phyloP scores from a whole-genome alignment of 2,329 filamentous ascomycete species.

The Colletotrichum spinosum region DNA sequence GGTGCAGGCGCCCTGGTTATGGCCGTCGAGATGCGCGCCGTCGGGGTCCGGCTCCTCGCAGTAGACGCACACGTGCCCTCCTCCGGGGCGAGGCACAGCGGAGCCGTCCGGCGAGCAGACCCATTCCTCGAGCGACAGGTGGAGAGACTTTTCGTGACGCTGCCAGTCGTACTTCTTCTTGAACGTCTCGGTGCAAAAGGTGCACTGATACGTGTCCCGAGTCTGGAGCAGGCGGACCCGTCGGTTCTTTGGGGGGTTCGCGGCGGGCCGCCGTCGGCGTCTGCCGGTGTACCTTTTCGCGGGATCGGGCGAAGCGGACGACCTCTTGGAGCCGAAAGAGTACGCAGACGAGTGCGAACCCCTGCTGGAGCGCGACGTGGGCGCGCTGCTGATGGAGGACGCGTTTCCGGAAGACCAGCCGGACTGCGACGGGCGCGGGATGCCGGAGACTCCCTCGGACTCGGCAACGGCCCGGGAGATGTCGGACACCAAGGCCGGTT shows the following conservation, averaged over 20 bases:
- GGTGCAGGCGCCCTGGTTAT: slow-evolving; percentile 60
- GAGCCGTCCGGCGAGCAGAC: slow-evolving; percentile 54
- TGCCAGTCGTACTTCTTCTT: slow-evolving; percentile 59
- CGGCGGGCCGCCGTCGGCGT: slow-evolving; percentile 14
- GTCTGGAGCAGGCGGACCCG: slow-evolving; percentile 7
- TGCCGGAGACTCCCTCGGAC: slow-evolving; percentile 22
- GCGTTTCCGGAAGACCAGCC: slow-evolving; percentile 41
- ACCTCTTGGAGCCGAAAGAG: slow-evolving; percentile 44
- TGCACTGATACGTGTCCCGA: slow-evolving; percentile 52
- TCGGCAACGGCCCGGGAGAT: slow-evolving; percentile 40
- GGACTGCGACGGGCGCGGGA: slow-evolving; percentile 33
- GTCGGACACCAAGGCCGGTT: slow-evolving; percentile 39
- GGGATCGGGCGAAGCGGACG: slow-evolving; percentile 33
- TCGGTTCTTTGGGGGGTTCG: slow-evolving; percentile 7
- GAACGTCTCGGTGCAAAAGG: slow-evolving; percentile 60
- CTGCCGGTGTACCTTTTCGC: slow-evolving; percentile 1
- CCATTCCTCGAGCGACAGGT: slow-evolving; percentile 59
- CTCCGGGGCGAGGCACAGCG: slow-evolving; percentile 52
- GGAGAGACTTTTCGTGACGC: slow-evolving; percentile 62
- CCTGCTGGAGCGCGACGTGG: slow-evolving; percentile 31
- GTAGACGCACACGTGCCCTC: slow-evolving; percentile 55
- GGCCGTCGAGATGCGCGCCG: slow-evolving; percentile 47
- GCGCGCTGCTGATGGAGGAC: slow-evolving; percentile 30
- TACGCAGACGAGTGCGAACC: slow-evolving; percentile 41
- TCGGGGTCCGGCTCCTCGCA: slow-evolving; percentile 49